Percentiles rank a stretch among this genome's conserved stretches.
Conservation (phyloP, 192 early-diverging fungal genomes). For the Coemansia sp. region DNA sequence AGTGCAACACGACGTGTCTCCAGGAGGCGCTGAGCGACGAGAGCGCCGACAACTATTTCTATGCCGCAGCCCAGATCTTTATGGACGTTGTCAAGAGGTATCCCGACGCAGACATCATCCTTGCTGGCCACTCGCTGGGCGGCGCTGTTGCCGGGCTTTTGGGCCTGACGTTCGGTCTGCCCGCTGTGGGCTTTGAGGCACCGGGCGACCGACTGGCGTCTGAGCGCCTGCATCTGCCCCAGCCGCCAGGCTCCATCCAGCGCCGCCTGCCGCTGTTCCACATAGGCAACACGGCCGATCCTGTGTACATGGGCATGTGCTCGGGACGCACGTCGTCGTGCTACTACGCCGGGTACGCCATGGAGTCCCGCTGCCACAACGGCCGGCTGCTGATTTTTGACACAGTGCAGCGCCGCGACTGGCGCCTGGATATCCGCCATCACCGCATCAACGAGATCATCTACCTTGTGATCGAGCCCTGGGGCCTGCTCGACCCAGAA, state of each 20-base stretch:
- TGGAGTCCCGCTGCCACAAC: slow-evolving; percentile 82
- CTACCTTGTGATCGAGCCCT: slow-evolving; percentile 55
- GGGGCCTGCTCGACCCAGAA: slow-evolving; percentile 39
- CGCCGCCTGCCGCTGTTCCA: slow-evolving; percentile 82
- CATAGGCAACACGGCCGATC: slow-evolving; percentile 86
- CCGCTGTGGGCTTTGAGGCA: slow-evolving; percentile 76
- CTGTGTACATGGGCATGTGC: slow-evolving; percentile 86
- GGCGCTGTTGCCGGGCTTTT: slow-evolving; percentile 71
- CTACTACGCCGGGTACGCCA: slow-evolving; percentile 69
- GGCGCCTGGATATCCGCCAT: slow-evolving; percentile 69
- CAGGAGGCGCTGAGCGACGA: slow-evolving; percentile 59
- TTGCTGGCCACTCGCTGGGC: slow-evolving; percentile 87
- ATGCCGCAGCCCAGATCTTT: slow-evolving; percentile 60
- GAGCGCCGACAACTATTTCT: slow-evolving; percentile 53
- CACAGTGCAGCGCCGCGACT: slow-evolving; percentile 59
- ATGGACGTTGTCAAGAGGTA: slow-evolving; percentile 63
- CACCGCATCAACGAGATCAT: slow-evolving; percentile 82
- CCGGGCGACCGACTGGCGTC: slow-evolving; percentile 83
- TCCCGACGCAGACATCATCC: slow-evolving; percentile 67
- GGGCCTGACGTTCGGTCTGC: slow-evolving; percentile 79
- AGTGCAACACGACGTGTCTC: slow-evolving; percentile 63
- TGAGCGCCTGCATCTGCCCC: slow-evolving; percentile 71
- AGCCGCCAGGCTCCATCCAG: slow-evolving; percentile 53
- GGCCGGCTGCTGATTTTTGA: slow-evolving; percentile 71
- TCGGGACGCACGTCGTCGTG: slow-evolving; percentile 61